phyloP scores from a whole-genome alignment of 2,329 filamentous ascomycete genomes.

The Penicillium capsulatum region DNA sequence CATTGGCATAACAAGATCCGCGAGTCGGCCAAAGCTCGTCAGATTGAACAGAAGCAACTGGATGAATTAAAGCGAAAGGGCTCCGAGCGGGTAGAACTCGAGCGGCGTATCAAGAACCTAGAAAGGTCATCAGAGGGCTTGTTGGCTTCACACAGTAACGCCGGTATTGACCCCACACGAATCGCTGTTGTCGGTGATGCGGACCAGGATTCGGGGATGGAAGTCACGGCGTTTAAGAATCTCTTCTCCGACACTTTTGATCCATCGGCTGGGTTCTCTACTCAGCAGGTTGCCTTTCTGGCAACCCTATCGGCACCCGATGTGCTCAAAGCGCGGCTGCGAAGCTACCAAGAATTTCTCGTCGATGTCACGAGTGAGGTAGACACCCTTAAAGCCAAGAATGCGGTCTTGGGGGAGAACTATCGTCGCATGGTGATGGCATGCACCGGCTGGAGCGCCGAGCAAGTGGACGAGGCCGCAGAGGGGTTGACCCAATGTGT shows the following conservation, averaged over 20 bases:
- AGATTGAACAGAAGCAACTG: conserved; percentile 69
- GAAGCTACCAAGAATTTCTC: conserved; percentile 67
- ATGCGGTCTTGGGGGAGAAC: conserved; percentile 78
- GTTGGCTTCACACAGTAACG: conserved; percentile 50
- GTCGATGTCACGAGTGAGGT: conserved; percentile 64
- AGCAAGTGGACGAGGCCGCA: conserved; percentile 73
- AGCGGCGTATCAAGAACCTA: conserved; percentile 72
- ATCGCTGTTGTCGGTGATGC: conserved; percentile 48
- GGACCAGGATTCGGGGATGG: conserved; percentile 41
- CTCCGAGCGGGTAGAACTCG: conserved; percentile 60
- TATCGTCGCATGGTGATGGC: conserved; percentile 84
- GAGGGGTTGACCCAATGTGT: conserved; percentile 79
- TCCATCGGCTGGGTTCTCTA: conserved; percentile 40
- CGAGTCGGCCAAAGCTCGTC: conserved; percentile 71
- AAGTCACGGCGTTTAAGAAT: conserved; percentile 32
- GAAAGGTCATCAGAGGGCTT: conserved; percentile 69
- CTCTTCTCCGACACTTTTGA: conserved; percentile 40
- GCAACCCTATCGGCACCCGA: conserved; percentile 56
- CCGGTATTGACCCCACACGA: conserved; percentile 45
- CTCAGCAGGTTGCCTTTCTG: conserved; percentile 42
- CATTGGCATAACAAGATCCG: conserved; percentile 75
- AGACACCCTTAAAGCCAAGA: conserved; percentile 68
- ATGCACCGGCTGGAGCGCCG: conserved; percentile 75
- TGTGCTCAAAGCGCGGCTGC: conserved; percentile 63
- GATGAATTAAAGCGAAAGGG: conserved; percentile 65